These are phyloP conservation scores for Eremochloa ophiuroides DNA, from an alignment of 176 grass and related monocot species.

Conservation along the genomic window DNA sequence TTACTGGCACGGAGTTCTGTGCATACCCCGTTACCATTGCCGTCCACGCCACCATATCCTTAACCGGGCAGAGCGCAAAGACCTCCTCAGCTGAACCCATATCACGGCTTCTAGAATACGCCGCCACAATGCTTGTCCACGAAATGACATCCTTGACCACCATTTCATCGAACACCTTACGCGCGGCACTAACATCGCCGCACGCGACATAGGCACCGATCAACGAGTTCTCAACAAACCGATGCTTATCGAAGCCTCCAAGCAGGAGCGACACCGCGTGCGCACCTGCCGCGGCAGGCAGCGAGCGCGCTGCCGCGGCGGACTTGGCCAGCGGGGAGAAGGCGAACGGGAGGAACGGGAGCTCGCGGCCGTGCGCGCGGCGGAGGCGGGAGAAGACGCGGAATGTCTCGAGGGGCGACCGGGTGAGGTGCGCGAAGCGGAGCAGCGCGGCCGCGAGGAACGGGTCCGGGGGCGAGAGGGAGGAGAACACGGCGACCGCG, in stretches of 20 bases:
- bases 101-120: conserved; percentile 36
- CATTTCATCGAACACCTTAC: conserved; percentile 58
- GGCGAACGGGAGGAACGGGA: conserved; percentile 52
- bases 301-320: conserved; percentile 29
- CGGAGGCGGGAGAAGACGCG: conserved; percentile 37
- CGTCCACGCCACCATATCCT: conserved; percentile 67
- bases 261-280: conserved; percentile 22
- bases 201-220: conserved; percentile 30
- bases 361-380: conserved; percentile 15
- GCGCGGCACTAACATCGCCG: conserved; percentile 23
- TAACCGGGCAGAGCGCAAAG: conserved; percentile 29
- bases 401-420: conserved; percentile 27
- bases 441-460: conserved; percentile 48
- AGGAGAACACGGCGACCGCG: conserved; percentile 34
- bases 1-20: conserved; percentile 49
- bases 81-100: conserved; percentile 39
- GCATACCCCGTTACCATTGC: conserved; percentile 53
- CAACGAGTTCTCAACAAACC: conserved; percentile 57
- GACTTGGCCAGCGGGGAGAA: conserved; percentile 46
- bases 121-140: conserved; percentile 57
- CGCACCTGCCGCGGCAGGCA: conserved; percentile 7
- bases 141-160: conserved; percentile 40
- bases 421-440: conserved; percentile 39
- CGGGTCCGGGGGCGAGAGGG: conserved; percentile 37
- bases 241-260: conserved; percentile 50